A percentile compares a stretch with the other conserved stretches of the same genome.
Conservation (phyloP, 2,329 filamentous ascomycete species). For the Aspergillus bombycis region DNA sequence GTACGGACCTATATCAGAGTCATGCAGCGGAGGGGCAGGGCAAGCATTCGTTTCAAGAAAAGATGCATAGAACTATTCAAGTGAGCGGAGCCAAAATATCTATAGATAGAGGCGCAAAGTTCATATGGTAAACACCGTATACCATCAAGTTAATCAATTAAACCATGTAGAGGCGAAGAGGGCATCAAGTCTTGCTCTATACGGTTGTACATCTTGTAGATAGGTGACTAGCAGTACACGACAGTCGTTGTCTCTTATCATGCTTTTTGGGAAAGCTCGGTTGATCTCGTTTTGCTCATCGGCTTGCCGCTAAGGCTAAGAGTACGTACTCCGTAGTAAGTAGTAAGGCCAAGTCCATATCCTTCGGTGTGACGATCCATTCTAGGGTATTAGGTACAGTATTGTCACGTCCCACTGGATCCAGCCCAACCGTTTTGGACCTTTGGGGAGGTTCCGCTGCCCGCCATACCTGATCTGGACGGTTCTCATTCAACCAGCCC, state of each 20-base stretch:
- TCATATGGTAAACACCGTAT: background rate
- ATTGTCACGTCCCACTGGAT: conserved; percentile 22
- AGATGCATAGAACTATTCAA: background rate
- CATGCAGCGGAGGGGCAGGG: background rate
- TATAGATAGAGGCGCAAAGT: background rate
- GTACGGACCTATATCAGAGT: background rate
- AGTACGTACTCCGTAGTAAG: no score
- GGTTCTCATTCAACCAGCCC: conserved; percentile 36
- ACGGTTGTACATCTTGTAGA: background rate
- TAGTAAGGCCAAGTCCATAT: background rate
- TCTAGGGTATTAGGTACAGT: conserved; percentile 4
- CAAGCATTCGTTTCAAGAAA: background rate
- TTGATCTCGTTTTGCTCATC: background rate
- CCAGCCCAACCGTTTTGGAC: conserved; percentile 41
- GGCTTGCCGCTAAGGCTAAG: background rate
- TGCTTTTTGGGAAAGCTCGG: background rate
- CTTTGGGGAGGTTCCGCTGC: conserved; percentile 34
- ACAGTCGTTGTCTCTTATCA: background rate
- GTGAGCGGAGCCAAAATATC: background rate
- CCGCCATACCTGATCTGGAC: conserved; percentile 39
- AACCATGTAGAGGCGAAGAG: background rate
- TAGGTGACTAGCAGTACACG: background rate
- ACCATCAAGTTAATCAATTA: background rate
- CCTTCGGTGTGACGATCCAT: background rate
- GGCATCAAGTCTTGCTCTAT: background rate